Conservation (phyloP, 2,329 filamentous ascomycete species). For the Rutstroemia sp. region DNA sequence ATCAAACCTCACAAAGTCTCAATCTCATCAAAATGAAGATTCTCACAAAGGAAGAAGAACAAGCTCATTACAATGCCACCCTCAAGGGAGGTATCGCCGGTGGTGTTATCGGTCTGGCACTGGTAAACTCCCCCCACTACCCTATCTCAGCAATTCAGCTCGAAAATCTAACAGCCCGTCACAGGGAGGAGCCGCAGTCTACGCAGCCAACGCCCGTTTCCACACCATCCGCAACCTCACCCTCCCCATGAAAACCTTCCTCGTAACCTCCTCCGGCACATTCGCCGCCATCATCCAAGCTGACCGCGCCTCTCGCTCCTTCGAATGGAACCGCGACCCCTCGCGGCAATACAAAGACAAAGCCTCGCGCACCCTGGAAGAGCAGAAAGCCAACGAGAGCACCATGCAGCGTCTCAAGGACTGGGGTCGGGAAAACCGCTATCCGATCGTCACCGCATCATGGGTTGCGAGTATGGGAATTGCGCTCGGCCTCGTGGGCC, state of each 20-base stretch:
- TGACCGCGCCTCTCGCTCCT: conserved; percentile 65
- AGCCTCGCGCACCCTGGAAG: conserved; percentile 16
- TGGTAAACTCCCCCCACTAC: conserved; percentile 47
- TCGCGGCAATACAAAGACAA: conserved; percentile 31
- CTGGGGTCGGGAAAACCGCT: conserved; percentile 65
- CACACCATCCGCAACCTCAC: conserved; percentile 74
- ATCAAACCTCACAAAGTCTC: not conserved
- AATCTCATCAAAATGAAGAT: conserved; percentile 66
- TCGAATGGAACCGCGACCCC: conserved; percentile 47
- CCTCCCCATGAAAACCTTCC: conserved; percentile 83
- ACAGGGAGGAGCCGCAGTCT: conserved; percentile 47
- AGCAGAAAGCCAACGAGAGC: conserved; percentile 35
- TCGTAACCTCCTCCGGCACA: conserved; percentile 73
- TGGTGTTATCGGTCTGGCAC: conserved; percentile 56
- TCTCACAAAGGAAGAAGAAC: conserved; percentile 87
- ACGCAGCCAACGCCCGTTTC: conserved; percentile 60
- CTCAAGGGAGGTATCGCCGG: conserved; percentile 73
- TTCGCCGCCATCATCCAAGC: conserved; percentile 85
- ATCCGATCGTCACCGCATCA: conserved; percentile 59
- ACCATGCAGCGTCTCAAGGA: conserved; percentile 54
- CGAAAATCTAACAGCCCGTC: not conserved
- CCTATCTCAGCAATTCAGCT: conserved; percentile 1
- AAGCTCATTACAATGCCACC: conserved; percentile 74
- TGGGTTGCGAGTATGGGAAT: conserved; percentile 61
- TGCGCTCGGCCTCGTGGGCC: conserved; percentile 54